Percentiles rank a stretch among this genome's conserved stretches.
These are phyloP conservation scores for Ocimum tenuiflorum DNA, from an alignment of 257 asterid genomes.

Conservation along the genomic window DNA sequence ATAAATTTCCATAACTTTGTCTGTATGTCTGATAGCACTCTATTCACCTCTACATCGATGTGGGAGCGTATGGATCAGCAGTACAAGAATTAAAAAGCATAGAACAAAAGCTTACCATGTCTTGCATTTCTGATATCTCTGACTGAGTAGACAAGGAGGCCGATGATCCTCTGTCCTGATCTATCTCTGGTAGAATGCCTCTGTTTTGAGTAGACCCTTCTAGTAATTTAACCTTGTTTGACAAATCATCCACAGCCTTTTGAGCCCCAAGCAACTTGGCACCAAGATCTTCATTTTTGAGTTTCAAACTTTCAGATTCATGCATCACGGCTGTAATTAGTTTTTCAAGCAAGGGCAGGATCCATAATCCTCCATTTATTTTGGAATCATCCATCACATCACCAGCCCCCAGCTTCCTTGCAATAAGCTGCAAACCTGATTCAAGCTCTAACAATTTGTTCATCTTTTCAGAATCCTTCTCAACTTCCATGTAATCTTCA, in stretches of 20 bases:
- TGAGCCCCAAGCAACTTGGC: constrained; percentile 55
- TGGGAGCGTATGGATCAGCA: not conserved
- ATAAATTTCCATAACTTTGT: not conserved
- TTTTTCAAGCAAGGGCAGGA: constrained; percentile 55
- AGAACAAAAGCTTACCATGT: constrained; percentile 46
- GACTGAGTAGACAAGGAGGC: constrained; percentile 49
- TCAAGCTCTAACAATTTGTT: constrained; percentile 47
- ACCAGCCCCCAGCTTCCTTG: constrained; percentile 56
- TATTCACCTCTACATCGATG: not conserved
- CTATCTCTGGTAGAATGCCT: constrained; percentile 38
- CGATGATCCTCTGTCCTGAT: constrained; percentile 54
- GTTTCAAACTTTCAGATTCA: constrained; percentile 62
- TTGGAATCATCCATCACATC: constrained; percentile 45
- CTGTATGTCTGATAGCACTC: not conserved
- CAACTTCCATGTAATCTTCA: constrained; percentile 28
- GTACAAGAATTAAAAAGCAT: constrained; percentile 6
- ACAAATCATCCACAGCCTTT: constrained; percentile 60
- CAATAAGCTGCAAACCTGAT: constrained; percentile 49
- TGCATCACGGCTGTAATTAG: constrained; percentile 38
- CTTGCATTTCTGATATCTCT: constrained; percentile 93
- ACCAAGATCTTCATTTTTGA: constrained; percentile 61
- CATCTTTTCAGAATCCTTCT: constrained; percentile 38
- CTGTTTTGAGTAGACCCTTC: constrained; percentile 51
- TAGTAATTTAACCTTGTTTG: constrained; percentile 60
- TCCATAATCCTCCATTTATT: constrained; percentile 33